These are phyloP conservation scores for Rhodosporidiobolus odoratus DNA, from an alignment of 768 basidiomycete genomes.

Conservation along the genomic window DNA sequence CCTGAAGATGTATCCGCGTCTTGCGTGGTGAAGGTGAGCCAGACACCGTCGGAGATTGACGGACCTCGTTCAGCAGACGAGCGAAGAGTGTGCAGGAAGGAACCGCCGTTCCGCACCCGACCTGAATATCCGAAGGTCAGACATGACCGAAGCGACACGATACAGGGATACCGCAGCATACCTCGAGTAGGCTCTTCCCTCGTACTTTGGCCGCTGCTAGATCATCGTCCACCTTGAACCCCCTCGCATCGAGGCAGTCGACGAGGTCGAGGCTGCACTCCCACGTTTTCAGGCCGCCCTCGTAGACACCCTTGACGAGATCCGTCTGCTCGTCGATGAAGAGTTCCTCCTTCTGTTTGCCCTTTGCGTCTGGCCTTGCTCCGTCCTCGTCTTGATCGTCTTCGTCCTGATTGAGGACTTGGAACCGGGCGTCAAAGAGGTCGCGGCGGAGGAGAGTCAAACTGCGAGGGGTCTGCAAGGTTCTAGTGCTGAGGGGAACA, in stretches of 20 bases:
- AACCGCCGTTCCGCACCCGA: constrained; percentile 88
- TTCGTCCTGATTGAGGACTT: constrained; percentile 63
- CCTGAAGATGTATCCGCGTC: constrained; percentile 72
- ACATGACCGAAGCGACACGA: too few relatives aligned
- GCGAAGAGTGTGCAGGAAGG: constrained; percentile 71
- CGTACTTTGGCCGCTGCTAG: constrained; percentile 42
- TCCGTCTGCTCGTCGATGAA: constrained; percentile 81
- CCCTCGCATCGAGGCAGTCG: constrained; percentile 51
- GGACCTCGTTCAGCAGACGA: constrained; percentile 49
- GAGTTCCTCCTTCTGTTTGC: constrained; percentile 48
- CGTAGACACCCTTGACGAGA: constrained; percentile 83
- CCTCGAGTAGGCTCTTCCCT: constrained; percentile 68
- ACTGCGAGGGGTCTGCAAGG: constrained; percentile 5
- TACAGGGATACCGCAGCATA: too few relatives aligned
- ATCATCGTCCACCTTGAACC: constrained; percentile 33
- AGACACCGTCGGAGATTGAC: constrained; percentile 24
- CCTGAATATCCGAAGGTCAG: constrained; percentile 49
- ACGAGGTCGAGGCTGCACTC: constrained; percentile 88
- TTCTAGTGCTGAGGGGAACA: constrained; percentile 50
- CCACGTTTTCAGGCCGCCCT: constrained; percentile 97
- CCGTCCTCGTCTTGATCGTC: constrained; percentile 36
- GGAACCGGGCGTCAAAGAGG: constrained; percentile 92
- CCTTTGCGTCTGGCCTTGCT: constrained; percentile 30
- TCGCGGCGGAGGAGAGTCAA: constrained; percentile 66
- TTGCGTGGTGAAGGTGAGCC: constrained; percentile 36